Evolutionary conservation across 2,329 filamentous ascomycete species (phyloP).

Genomic region (Epicoccum nigrum): DNA sequence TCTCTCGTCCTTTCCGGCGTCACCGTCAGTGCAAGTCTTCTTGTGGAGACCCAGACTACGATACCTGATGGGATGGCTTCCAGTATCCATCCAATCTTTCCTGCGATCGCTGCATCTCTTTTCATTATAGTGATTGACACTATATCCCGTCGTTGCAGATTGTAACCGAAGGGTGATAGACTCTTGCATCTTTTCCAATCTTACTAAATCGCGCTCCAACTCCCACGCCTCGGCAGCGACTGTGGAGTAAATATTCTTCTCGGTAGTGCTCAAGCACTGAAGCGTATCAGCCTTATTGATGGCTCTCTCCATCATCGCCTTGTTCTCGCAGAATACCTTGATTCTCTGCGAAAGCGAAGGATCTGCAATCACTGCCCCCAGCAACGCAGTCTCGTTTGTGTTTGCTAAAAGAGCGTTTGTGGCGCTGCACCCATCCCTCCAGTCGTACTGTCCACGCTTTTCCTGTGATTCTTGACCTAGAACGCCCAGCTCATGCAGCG

Average conservation of each 20-base stretch:
- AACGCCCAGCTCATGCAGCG: background rate
- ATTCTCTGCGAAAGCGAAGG: background rate
- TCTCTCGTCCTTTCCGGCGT: background rate
- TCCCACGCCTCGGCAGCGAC: constrained; percentile 1
- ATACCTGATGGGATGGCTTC: background rate
- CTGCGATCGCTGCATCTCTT: background rate
- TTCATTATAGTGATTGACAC: background rate
- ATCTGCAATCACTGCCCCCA: background rate
- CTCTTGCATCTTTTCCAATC: background rate
- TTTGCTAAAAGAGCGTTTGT: background rate
- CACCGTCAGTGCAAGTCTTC: background rate
- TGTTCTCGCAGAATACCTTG: background rate
- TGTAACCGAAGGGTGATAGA: background rate
- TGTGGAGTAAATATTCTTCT: background rate
- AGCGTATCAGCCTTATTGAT: background rate
- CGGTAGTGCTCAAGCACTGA: background rate
- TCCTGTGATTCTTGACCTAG: no score
- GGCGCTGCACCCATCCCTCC: background rate
- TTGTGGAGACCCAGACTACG: background rate
- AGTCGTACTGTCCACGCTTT: background rate
- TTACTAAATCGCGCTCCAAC: constrained; percentile 1
- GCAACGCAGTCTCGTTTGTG: background rate
- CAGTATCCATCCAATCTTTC: background rate
- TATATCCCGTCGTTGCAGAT: background rate
- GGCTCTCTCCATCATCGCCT: background rate